A percentile compares a stretch with the other conserved stretches of the same genome.
phyloP scores from a whole-genome alignment of 805 yeast species.

The Sugiyamaella mastotermitis region DNA sequence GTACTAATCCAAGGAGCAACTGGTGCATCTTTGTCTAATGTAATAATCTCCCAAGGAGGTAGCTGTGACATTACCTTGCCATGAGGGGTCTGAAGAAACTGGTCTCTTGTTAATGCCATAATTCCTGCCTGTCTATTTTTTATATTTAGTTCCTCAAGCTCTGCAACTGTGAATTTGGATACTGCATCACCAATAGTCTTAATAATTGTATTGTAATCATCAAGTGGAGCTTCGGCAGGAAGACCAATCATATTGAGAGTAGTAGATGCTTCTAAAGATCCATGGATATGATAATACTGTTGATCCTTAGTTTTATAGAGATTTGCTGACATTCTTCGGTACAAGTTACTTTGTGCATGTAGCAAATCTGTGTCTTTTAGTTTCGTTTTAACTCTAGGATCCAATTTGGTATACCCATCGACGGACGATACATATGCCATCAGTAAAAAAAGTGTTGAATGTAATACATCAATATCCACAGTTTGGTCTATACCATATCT shows the following conservation, averaged over 20 bases:
- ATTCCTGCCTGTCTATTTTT: slow-evolving; percentile 32
- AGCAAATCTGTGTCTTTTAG: slow-evolving; percentile 23
- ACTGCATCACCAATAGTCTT: slow-evolving; percentile 12
- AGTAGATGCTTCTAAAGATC: slow-evolving; percentile 30
- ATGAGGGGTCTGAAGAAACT: slow-evolving; percentile 28
- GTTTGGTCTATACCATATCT: slow-evolving; percentile 18
- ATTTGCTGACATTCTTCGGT: slow-evolving; percentile 32
- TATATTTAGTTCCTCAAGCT: slow-evolving; percentile 28
- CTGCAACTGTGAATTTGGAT: slow-evolving; percentile 25
- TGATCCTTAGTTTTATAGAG: slow-evolving; percentile 28
- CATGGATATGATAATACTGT: slow-evolving; percentile 28
- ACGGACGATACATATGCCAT: slow-evolving; percentile 32
- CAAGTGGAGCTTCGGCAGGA: slow-evolving; percentile 25
- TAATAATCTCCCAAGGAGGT: slow-evolving; percentile 26
- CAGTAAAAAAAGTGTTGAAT: slow-evolving; percentile 29
- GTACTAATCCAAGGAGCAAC: slow-evolving; percentile 20
- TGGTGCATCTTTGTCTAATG: slow-evolving; percentile 26
- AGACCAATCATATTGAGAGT: slow-evolving; percentile 32
- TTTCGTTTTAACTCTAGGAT: slow-evolving; percentile 18
- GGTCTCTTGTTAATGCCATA: slow-evolving; percentile 27
- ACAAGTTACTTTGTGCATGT: slow-evolving; percentile 26
- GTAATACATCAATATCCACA: slow-evolving; percentile 23
- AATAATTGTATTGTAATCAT: slow-evolving; percentile 26
- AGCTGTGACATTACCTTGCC: slow-evolving; percentile 24
- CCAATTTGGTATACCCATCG: slow-evolving; percentile 28